Conservation (phyloP, 768 basidiomycete genomes). For the Tulasnella sp. region DNA sequence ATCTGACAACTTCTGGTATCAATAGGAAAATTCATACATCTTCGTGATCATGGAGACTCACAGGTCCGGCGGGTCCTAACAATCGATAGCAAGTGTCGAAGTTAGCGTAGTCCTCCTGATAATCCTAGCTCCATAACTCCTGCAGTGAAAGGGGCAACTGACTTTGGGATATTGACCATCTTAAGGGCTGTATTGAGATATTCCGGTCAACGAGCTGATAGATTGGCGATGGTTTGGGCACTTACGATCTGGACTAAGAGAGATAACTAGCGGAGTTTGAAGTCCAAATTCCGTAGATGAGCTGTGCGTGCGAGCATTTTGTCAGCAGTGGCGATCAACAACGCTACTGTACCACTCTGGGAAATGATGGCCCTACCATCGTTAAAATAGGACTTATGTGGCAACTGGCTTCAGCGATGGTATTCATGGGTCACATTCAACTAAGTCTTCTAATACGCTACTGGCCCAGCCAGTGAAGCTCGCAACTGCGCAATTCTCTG, state of each 20-base stretch:
- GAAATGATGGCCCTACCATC: no score
- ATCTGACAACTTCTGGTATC: constrained; percentile 34
- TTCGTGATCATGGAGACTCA: constrained; percentile 35
- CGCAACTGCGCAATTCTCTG: no score
- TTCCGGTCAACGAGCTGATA: neutral
- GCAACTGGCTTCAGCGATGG: no score
- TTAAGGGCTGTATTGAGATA: constrained; percentile 23
- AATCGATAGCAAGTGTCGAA: neutral
- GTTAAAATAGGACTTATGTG: no score
- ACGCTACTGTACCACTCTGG: no score
- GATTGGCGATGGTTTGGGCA: neutral
- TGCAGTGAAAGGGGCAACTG: constrained; percentile 28
- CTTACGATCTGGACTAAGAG: constrained; percentile 14
- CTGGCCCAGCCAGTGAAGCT: no score
- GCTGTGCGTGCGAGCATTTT: constrained; percentile 9
- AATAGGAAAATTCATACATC: constrained; percentile 6
- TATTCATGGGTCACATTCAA: no score
- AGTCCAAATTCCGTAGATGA: constrained; percentile 11
- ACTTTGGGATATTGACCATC: constrained; percentile 98
- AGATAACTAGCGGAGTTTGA: constrained; percentile 1
- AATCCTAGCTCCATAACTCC: constrained; percentile 11
- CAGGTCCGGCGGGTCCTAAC: constrained; percentile 91
- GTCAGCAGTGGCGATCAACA: no score
- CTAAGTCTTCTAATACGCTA: no score
- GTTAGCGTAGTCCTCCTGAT: neutral